phyloP scores from a whole-genome alignment of 2,329 filamentous ascomycete species.

The Parascedosporium putredinis region DNA sequence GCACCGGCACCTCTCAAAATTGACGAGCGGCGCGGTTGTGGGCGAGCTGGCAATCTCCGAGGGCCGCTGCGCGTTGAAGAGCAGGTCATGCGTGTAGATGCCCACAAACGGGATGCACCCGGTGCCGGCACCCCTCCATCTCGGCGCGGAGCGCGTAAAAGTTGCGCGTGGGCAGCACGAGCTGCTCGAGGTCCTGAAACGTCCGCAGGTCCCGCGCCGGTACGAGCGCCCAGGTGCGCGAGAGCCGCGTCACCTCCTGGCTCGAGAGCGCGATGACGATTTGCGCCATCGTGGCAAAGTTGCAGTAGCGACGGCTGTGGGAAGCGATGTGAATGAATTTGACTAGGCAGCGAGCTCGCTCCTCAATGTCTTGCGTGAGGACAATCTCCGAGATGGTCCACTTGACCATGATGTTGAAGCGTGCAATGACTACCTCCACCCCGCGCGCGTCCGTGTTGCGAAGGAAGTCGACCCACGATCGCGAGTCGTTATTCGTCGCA shows the following conservation, averaged over 20 bases:
- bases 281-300: constrained; percentile 77
- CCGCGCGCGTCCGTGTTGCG: constrained; percentile 61
- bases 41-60: constrained; percentile 61
- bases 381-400: constrained; percentile 75
- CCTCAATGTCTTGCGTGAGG: constrained; percentile 59
- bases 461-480: constrained; percentile 75
- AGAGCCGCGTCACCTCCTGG: constrained; percentile 58
- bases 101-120: constrained; percentile 80
- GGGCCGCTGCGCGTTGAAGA: constrained; percentile 72
- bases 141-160: constrained; percentile 67
- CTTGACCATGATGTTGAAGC: constrained; percentile 82
- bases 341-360: constrained; percentile 65
- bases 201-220: constrained; percentile 54
- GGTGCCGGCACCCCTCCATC: constrained; percentile 57
- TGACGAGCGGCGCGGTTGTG: constrained; percentile 59
- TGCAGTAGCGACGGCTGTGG: constrained; percentile 65
- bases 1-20: constrained; percentile 72
- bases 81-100: constrained; percentile 72
- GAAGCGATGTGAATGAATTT: constrained; percentile 75
- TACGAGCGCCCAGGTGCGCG: constrained; percentile 62
- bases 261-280: constrained; percentile 68
- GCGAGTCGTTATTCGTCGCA: constrained; percentile 48
- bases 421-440: constrained; percentile 73
- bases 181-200: constrained; percentile 56
- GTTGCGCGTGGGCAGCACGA: constrained; percentile 69